Evolutionary conservation across 768 basidiomycete species (phyloP), one percentile per base, ranked within the genome.

Genomic region (Trametes villosa): DNA sequence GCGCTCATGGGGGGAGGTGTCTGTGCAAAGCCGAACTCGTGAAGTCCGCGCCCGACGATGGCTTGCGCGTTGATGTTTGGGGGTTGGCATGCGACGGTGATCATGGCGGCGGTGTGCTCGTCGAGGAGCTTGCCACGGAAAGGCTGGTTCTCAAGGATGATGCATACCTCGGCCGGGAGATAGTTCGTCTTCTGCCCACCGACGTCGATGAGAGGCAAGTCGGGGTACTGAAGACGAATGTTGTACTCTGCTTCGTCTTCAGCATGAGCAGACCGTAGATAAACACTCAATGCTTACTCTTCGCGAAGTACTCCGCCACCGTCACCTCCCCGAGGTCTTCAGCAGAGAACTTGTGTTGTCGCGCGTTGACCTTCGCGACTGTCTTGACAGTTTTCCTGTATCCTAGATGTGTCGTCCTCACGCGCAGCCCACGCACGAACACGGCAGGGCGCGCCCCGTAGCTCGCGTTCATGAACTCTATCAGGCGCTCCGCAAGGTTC

Each of bases 361-460:
- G 74, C 17, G 84, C 77, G 11, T 34, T 79, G 20, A 73, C 47
- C 24, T 77, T 75, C 13, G 78, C 76, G 15, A 89, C 69, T 2
- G 72, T 72, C 70, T 87, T 88, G 59, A 94, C 80, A 0, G 86
- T 85, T 74, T 91, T 93, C 68, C 77, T 84, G 67, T 91, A 88
- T n/a, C 85, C 84, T 15, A 94, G 78, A 72, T 93, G 91, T 2
- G 72, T 80, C 1, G 90, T 84, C 69, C 78, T 79, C 47, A 94
- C 76, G 38, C 92, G 78, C 2, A 92, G 80, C 9, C 88, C 82
- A 60, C 79, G 84, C 40, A 83, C 86, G 64, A 91, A 93, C 0
- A 74, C 83, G n/a, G 77, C 77, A 33, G 79, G 68, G 26, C 85
- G 81, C 3, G 84, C 89, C 13, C 86, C 85, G 62, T 83, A 87